Conservation (phyloP, 257 asterid genomes). For the Jaltomata sinuosa region DNA sequence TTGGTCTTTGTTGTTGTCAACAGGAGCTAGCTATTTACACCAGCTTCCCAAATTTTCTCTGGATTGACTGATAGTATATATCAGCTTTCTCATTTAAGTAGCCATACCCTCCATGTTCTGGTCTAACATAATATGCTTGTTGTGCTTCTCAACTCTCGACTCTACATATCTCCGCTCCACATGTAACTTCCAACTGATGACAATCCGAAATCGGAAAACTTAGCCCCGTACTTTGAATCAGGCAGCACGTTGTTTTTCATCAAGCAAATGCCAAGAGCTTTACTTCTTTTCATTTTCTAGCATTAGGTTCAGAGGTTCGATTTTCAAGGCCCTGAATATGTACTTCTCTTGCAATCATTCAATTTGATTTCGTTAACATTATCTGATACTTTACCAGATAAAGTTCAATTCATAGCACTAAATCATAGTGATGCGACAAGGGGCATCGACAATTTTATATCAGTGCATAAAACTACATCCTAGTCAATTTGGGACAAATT, state of each 20-base stretch:
- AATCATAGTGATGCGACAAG: no score
- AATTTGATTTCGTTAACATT: not conserved
- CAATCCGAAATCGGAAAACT: no score
- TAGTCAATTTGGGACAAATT: not conserved
- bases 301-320: not conserved
- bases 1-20: conserved; percentile 47
- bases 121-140: conserved; percentile 36
- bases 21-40: conserved; percentile 63
- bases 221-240: no score
- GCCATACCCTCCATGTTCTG: conserved; percentile 68
- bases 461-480: not conserved
- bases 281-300: not conserved
- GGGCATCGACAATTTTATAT: not conserved
- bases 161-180: no score
- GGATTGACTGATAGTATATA: conserved; percentile 22
- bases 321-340: not conserved
- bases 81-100: conserved; percentile 76
- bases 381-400: not conserved
- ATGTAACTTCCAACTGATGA: no score
- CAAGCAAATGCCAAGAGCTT: not conserved
- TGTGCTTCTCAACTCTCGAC: conserved; percentile 37
- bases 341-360: not conserved
- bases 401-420: no score
- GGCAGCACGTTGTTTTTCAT: not conserved
- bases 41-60: conserved; percentile 72